Evolutionary conservation across 192 early-diverging fungal species (phyloP).

Genomic region (Linnemannia hyalina): DNA sequence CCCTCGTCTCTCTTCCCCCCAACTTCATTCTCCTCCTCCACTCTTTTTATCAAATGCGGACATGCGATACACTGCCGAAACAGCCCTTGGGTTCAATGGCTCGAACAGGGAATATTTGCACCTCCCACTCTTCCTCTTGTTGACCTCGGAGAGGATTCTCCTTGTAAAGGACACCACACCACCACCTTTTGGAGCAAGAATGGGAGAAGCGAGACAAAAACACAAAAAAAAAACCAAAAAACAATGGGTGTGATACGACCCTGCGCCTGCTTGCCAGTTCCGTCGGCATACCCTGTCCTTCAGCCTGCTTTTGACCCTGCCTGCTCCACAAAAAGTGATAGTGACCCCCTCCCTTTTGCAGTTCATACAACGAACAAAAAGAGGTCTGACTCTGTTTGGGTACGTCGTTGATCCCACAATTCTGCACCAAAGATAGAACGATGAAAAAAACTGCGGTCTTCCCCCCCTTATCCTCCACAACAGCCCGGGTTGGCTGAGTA

Average conservation of each 20-base stretch:
- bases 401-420: background rate
- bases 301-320: background rate
- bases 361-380: background rate
- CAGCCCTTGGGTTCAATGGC: background rate
- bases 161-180: background rate
- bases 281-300: too few species aligned
- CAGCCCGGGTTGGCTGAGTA: background rate
- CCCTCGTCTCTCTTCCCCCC: background rate
- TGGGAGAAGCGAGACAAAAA: background rate
- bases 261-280: background rate
- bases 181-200: background rate
- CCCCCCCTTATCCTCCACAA: background rate
- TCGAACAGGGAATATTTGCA: slow-evolving; percentile 4
- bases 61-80: background rate
- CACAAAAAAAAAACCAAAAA: background rate
- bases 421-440: background rate
- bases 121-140: background rate
- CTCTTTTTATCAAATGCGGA: background rate
- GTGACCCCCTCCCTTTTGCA: background rate
- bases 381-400: background rate
- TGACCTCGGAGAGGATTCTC: background rate
- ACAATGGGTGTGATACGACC: background rate
- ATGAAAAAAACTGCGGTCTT: background rate
- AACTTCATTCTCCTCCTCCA: background rate
- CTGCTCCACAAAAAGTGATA: background rate